Evolutionary conservation across 129 eudicot species (phyloP).

Genomic region (Logfia minima): DNA sequence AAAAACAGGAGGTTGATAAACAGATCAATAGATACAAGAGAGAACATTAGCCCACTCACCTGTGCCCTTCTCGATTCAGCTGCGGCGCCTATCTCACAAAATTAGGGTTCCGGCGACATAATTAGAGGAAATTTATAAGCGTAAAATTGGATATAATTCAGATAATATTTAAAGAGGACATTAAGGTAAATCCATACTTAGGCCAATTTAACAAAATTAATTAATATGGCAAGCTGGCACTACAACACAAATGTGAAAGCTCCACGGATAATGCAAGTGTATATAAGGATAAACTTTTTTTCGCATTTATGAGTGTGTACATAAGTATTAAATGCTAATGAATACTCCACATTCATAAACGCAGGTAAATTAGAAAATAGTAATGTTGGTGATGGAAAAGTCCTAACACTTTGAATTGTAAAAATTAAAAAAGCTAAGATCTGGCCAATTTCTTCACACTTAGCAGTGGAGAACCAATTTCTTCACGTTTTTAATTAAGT

Average conservation of each 20-base stretch:
- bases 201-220: not conserved
- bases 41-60: conserved; percentile 25
- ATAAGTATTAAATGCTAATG: not conserved
- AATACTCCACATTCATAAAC: not conserved
- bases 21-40: conserved; percentile 23
- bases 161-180: conserved; percentile 12
- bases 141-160: not conserved
- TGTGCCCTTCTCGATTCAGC: conserved; percentile 16
- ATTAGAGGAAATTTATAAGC: conserved; percentile 30
- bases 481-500: not conserved
- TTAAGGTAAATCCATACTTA: conserved; percentile 26
- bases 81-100: conserved; percentile 18
- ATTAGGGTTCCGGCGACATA: conserved; percentile 24
- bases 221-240: conserved; percentile 11
- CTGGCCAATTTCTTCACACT: not conserved
- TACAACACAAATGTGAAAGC: not conserved
- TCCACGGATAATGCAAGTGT: not conserved
- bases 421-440: not conserved
- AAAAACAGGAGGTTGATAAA: conserved; percentile 12
- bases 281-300: not conserved
- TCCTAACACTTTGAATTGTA: not conserved
- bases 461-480: not conserved
- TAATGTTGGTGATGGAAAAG: not conserved
- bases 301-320: not conserved
- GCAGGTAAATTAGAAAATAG: not conserved